phyloP scores from a whole-genome alignment of 2,329 filamentous ascomycete species.

The Ceratocystis harringtonii region DNA sequence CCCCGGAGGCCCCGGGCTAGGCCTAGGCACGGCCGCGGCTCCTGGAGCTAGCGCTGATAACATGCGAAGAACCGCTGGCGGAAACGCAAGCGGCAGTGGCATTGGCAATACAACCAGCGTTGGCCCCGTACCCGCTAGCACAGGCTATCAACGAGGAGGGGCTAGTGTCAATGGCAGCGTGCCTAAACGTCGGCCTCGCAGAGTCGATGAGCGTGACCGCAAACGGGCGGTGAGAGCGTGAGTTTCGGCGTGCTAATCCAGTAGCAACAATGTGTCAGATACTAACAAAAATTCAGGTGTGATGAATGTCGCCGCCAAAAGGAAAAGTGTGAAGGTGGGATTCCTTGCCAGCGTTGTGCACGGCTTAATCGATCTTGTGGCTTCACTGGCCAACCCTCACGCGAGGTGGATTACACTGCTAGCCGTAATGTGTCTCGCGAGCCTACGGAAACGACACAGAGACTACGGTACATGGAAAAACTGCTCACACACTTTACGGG shows the following conservation, averaged over 20 bases:
- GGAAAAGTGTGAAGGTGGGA: slow-evolving; percentile 41
- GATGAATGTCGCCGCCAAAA: slow-evolving; percentile 40
- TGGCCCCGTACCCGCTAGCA: neutral
- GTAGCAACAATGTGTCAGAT: neutral
- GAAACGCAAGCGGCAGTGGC: slow-evolving; percentile 13
- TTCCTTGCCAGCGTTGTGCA: slow-evolving; percentile 38
- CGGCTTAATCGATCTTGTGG: slow-evolving; percentile 37
- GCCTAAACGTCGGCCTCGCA: slow-evolving; percentile 20
- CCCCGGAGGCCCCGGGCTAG: neutral
- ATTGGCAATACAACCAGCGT: slow-evolving; percentile 4
- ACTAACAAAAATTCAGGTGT: slow-evolving; percentile 27
- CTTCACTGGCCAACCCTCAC: slow-evolving; percentile 26
- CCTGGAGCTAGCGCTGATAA: neutral
- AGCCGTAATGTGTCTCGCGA: slow-evolving; percentile 13
- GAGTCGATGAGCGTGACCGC: slow-evolving; percentile 21
- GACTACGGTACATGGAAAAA: slow-evolving; percentile 29
- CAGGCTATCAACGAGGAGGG: slow-evolving; percentile 1
- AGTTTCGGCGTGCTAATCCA: slow-evolving; percentile 5
- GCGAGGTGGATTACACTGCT: slow-evolving; percentile 5
- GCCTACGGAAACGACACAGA: slow-evolving; percentile 18
- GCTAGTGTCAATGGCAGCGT: slow-evolving; percentile 10
- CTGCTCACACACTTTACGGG: slow-evolving; percentile 34
- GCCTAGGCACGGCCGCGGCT: neutral
- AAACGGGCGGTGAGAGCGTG: slow-evolving; percentile 23
- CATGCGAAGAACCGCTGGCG: neutral